Percentiles rank a stretch among this genome's conserved stretches.
These are phyloP conservation scores for Penicillium samsonianum DNA, from an alignment of 495 filamentous ascomycete genomes.

Conservation along the genomic window DNA sequence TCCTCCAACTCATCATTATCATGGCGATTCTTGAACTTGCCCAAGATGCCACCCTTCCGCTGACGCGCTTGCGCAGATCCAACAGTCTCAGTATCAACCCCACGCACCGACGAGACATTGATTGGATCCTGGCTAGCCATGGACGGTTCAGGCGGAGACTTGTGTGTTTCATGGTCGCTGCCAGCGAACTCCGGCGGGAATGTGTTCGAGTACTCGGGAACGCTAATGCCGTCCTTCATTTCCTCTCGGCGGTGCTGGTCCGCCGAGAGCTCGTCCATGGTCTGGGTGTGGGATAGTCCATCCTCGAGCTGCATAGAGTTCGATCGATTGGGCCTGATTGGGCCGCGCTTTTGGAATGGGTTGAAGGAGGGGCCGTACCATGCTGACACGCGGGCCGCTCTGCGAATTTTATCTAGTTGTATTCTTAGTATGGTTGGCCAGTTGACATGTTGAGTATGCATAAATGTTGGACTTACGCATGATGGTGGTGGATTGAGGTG, in stretches of 20 bases:
- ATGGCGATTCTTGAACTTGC: constrained; percentile 16
- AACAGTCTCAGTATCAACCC: constrained; percentile 13
- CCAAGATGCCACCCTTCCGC: constrained; percentile 27
- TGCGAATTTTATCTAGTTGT: constrained; percentile 45
- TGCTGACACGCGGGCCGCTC: constrained; percentile 45
- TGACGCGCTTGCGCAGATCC: constrained; percentile 26
- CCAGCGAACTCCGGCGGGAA: constrained; percentile 34
- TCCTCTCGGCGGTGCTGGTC: constrained; percentile 31
- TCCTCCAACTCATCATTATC: constrained; percentile 13
- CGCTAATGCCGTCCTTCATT: constrained; percentile 31
- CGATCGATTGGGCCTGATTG: constrained; percentile 24
- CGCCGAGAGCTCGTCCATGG: constrained; percentile 31
- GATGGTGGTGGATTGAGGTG: neutral
- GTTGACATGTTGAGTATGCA: neutral
- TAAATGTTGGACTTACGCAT: constrained; percentile 9
- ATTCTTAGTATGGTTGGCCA: constrained; percentile 7
- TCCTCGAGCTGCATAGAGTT: constrained; percentile 39
- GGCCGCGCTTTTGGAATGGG: constrained; percentile 51
- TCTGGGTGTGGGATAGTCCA: constrained; percentile 19
- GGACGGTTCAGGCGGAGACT: constrained; percentile 26
- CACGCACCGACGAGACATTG: constrained; percentile 31
- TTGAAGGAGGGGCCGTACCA: constrained; percentile 52
- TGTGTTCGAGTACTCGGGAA: constrained; percentile 30
- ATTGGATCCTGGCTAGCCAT: constrained; percentile 42
- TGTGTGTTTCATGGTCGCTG: constrained; percentile 22